Percentiles rank a stretch among this genome's conserved stretches.
phyloP scores from a whole-genome alignment of 148 eudicot species.

The Suaeda aralocaspica region DNA sequence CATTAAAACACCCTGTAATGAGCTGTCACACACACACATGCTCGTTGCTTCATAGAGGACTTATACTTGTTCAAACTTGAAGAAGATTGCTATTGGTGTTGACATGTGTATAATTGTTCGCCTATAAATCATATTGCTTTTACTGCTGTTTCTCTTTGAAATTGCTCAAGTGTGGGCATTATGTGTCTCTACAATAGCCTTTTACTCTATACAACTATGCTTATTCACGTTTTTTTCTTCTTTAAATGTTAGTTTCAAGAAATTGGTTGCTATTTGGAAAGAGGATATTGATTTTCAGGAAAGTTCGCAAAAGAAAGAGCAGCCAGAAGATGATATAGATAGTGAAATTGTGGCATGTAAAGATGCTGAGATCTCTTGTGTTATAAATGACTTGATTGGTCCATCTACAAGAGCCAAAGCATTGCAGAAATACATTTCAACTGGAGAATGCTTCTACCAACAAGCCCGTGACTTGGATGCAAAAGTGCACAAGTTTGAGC shows the following conservation, averaged over 20 bases:
- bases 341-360: constrained; percentile 26
- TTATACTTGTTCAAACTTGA: not conserved
- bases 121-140: constrained; percentile 8
- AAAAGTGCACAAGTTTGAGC: constrained; percentile 59
- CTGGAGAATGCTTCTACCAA: constrained; percentile 54
- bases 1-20: not conserved
- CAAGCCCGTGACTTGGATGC: constrained; percentile 53
- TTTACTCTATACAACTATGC: constrained; percentile 4
- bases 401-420: constrained; percentile 56
- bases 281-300: constrained; percentile 48
- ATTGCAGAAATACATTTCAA: constrained; percentile 46
- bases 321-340: constrained; percentile 31
- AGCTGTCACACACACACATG: not conserved
- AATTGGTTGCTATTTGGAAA: constrained; percentile 59
- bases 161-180: constrained; percentile 2
- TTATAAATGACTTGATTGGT: constrained; percentile 54
- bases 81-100: not conserved
- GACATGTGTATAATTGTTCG: not conserved
- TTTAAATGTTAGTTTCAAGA: constrained; percentile 55
- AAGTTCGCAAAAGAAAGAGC: constrained; percentile 26
- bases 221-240: constrained; percentile 6
- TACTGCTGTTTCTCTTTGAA: not conserved
- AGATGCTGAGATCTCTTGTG: constrained; percentile 47
- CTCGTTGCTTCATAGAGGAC: not conserved
- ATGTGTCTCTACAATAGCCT: not conserved